phyloP scores from a whole-genome alignment of 495 filamentous ascomycete species.

The Penicillium alfredii region DNA sequence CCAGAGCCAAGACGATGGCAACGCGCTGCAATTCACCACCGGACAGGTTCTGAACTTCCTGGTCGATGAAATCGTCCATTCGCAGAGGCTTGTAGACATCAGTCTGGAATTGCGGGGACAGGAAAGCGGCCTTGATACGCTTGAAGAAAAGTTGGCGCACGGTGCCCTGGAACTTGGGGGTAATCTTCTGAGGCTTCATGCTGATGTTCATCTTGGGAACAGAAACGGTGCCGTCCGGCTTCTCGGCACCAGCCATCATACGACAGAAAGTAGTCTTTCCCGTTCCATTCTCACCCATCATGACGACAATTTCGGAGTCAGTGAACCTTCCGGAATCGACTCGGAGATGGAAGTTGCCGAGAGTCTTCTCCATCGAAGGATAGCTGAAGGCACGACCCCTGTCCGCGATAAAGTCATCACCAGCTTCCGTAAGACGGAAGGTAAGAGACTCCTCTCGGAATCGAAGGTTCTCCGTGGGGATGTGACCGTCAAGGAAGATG shows the following conservation, averaged over 20 bases:
- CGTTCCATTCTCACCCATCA: constrained; percentile 99
- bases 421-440: constrained; percentile 89
- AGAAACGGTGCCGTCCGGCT: constrained; percentile 70
- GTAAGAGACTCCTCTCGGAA: constrained; percentile 96
- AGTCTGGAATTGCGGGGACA: constrained; percentile 96
- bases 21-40: constrained; percentile 99
- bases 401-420: constrained; percentile 85
- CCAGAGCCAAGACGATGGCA: constrained; percentile 91
- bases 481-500: constrained; percentile 97
- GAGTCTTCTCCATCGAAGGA: constrained; percentile 87
- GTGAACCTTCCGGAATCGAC: constrained; percentile 85
- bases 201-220: constrained; percentile 93
- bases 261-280: constrained; percentile 97
- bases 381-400: constrained; percentile 80
- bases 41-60: constrained; percentile 97
- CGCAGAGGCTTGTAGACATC: constrained; percentile 98
- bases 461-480: constrained; percentile 95
- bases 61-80: constrained; percentile 97
- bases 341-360: constrained; percentile 79
- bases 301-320: constrained; percentile 96
- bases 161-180: constrained; percentile 94
- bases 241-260: constrained; percentile 85
- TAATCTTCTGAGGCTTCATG: constrained; percentile 99
- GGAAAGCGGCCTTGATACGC: constrained; percentile 94
- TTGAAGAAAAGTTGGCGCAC: constrained; percentile 92